Base-by-base conservation (phyloP, 176 grass and related monocot genomes). In the Cenchrus americanus region DNA sequence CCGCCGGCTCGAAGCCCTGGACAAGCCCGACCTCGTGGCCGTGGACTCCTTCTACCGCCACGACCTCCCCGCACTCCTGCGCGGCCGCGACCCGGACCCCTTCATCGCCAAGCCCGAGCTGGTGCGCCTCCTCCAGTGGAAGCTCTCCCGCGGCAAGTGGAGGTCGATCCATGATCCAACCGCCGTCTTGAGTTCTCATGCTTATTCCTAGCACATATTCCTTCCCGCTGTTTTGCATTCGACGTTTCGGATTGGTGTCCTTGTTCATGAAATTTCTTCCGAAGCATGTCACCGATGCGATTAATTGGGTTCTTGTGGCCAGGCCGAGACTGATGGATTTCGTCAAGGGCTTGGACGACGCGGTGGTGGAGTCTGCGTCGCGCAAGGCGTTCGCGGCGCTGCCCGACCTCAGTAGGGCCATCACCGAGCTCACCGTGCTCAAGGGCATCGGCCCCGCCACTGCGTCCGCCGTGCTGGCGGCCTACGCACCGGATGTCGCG, bases 131-230 rank as follows among this genome's bases (percentile, higher is more conserved):
- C 84, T 98, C 79, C 82, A 93, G 84, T 98, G 96, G 96, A 98
- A 98, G 89, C 96, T 98, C 87, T 86, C 89, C 15, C 86, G 96
- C 62, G 91, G 96, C 3, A 94, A 98, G 87, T 98, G 96, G 92
- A 93, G 91, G 95, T 95, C 37, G 3, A 40, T 58, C 26, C 11
- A 55, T 75, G 3, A 40, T 58, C 26, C 11, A 55, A 71, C 13
- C 17, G 69, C 22, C 23, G 23, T 50, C 13, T 27, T 23, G 44
- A 27, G 14, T 11, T 52, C 43, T 13, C 34, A 8, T 52, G 12
- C 68, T 57, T 49, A 41, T 21, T 26, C 5, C 22, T 72, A 22
- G 44, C 12, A n/a, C n/a, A n/a, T n/a, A n/a, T 59, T 30, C 43
- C 23, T 4, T 17, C 50, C 17, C 14, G 23, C 51, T 27, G 6